Evolutionary conservation across 1,139 yeast genomes (phyloP), one percentile per base, ranked within the genome.

Genomic region (Debaryomyces psychrophilus): DNA sequence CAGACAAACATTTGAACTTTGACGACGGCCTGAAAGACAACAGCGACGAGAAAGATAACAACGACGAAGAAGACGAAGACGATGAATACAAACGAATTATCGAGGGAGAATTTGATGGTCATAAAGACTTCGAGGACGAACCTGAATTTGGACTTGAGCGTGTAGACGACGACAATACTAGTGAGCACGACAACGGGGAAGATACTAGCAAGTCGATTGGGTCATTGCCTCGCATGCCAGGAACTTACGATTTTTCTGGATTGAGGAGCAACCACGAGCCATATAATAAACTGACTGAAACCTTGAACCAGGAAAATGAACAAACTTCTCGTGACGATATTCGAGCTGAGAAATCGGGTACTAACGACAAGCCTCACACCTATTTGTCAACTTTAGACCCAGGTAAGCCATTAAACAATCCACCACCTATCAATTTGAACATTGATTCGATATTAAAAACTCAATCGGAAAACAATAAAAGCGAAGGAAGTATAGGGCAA

Each of bases 191-290:
- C 3, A 18, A 2, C n/a, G 47, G 37, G 15, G 34, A 31, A 31
- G 47, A 46, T n/a, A 28, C 45, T 8, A 39, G 36, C 25, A 35
- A 36, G 17, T 44, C 47, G 8, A 35, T 41, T 17, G 51, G 47
- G 8, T 41, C 46, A 3, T 59, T 82, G n/a, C 89, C 88, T 8
- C 65, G 89, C 41, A 73, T 79, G 62, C 83, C 85, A 1, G 89
- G 83, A 1, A 77, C 85, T 0, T 68, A 77, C 52, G 78, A 84
- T 58, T 84, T 84, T 41, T 77, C 71, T 49, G 87, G 81, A 1
- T 62, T 83, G 22, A 64, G 64, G 42, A 52, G 52, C 17, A 54
- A 59, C 39, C 54, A 56, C 39, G 59, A 56, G 14, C 51, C 59
- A 38, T 62, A 60, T 45, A 58, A 58, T 28, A 61, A 61, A 46